These are phyloP conservation scores for Pyrenophora seminiperda DNA, from an alignment of 2,329 filamentous ascomycete genomes.

Conservation along the genomic window DNA sequence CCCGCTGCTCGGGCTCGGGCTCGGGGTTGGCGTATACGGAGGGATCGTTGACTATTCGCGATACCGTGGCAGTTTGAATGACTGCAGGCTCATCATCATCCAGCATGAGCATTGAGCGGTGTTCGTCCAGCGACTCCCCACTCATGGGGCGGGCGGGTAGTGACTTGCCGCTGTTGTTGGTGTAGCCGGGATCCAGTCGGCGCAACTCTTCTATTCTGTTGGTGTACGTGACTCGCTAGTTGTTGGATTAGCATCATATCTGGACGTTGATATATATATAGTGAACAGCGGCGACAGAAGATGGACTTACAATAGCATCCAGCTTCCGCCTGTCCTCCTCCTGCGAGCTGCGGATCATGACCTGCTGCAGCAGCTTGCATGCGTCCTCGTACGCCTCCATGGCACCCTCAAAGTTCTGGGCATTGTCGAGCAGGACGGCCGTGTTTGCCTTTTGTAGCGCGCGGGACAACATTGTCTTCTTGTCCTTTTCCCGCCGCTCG, in stretches of 20 bases:
- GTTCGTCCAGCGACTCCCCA: conserved; percentile 56
- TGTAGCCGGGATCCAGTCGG: conserved; percentile 65
- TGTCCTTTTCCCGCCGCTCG: conserved; percentile 56
- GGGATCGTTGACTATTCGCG: conserved; percentile 57
- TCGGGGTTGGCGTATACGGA: conserved; percentile 33
- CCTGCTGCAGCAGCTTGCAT: conserved; percentile 83
- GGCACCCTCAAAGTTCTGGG: conserved; percentile 89
- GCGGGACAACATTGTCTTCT: conserved; percentile 96
- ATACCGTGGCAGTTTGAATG: conserved; percentile 60
- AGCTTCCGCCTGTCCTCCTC: conserved; percentile 89
- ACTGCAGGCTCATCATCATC: conserved; percentile 48
- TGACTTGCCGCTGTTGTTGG: conserved; percentile 67
- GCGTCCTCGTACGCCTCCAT: conserved; percentile 90
- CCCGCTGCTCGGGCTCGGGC: conserved; percentile 29
- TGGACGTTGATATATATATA: too few relatives aligned
- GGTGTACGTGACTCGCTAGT: conserved; percentile 83
- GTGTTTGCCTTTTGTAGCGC: conserved; percentile 95
- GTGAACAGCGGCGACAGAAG: not conserved
- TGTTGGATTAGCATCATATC: conserved; percentile 13
- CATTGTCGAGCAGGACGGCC: conserved; percentile 93
- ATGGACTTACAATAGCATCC: conserved; percentile 80
- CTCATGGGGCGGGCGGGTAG: conserved; percentile 74
- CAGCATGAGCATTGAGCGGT: conserved; percentile 44
- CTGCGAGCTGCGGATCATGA: conserved; percentile 81
- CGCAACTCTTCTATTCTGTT: conserved; percentile 86